phyloP scores from a whole-genome alignment of 345 rosid genomes.

The Salix dunnii region DNA sequence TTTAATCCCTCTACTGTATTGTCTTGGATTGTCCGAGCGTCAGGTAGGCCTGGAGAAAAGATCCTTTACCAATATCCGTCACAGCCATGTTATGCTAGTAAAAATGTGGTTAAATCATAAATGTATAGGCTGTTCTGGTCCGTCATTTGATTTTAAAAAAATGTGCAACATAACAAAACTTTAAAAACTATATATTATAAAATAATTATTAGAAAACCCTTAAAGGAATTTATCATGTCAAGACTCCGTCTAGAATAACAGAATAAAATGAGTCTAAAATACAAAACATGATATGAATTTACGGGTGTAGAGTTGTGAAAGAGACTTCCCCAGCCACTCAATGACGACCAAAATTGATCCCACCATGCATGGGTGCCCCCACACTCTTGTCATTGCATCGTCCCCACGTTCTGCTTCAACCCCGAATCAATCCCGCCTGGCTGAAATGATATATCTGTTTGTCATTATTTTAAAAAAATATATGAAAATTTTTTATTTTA shows the following conservation, averaged over 20 bases:
- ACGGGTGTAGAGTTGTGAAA: not conserved
- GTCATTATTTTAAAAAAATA: too few species aligned
- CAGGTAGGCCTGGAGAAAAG: not conserved
- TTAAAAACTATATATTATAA: too few species aligned
- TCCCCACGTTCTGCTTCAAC: not conserved
- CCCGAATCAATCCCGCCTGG: not conserved
- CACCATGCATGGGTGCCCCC: not conserved
- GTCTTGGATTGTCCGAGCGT: not conserved
- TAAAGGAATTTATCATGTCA: too few species aligned
- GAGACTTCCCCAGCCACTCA: not conserved
- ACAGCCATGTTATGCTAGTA: not conserved
- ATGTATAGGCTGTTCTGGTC: not conserved
- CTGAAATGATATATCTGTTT: not conserved
- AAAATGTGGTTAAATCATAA: not conserved
- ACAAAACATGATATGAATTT: too few species aligned
- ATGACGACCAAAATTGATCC: not conserved
- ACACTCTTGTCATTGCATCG: not conserved
- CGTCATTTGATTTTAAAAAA: not conserved
- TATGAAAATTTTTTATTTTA: too few species aligned
- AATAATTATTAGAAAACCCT: too few species aligned
- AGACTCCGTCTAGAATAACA: too few species aligned
- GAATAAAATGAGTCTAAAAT: too few species aligned
- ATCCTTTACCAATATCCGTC: not conserved
- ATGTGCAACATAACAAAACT: too few species aligned
- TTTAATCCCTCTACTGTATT: not conserved